Percentiles rank a stretch among this genome's conserved stretches.
phyloP scores from a whole-genome alignment of 331 rosid species.

The Rosa hybrid region DNA sequence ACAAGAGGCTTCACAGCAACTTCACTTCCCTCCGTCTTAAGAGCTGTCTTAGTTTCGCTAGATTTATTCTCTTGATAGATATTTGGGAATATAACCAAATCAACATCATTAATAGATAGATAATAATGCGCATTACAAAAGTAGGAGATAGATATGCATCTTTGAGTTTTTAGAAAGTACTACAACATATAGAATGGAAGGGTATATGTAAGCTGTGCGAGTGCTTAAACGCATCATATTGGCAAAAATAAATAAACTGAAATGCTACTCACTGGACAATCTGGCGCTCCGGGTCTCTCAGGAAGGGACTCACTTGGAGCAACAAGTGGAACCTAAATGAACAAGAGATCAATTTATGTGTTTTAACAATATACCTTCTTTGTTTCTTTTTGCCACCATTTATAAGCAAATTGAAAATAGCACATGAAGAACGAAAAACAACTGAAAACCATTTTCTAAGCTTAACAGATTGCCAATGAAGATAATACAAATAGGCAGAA shows the following conservation, averaged over 20 bases:
- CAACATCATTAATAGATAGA: not conserved
- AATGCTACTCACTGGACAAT: no score
- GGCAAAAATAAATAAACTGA: no score
- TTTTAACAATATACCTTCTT: not conserved
- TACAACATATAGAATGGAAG: no score
- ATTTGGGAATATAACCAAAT: constrained; percentile 10
- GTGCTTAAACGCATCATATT: no score
- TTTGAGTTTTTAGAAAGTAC: constrained; percentile 18
- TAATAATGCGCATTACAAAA: constrained; percentile 19
- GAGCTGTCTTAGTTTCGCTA: constrained; percentile 37
- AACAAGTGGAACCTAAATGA: not conserved
- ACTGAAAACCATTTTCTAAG: not conserved
- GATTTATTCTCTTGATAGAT: constrained; percentile 47
- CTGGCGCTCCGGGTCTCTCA: no score
- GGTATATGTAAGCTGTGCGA: no score
- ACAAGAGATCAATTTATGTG: constrained; percentile 23
- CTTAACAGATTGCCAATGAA: not conserved
- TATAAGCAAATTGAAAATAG: not conserved
- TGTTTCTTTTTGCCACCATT: not conserved
- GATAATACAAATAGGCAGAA: not conserved
- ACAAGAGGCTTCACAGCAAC: constrained; percentile 39
- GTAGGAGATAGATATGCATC: constrained; percentile 56
- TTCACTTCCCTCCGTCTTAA: constrained; percentile 39
- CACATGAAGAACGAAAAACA: not conserved
- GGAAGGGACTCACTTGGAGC: no score